A percentile compares a stretch with the other conserved stretches of the same genome.
phyloP scores from a whole-genome alignment of 257 asterid genomes.

The Lycium ferocissimum region DNA sequence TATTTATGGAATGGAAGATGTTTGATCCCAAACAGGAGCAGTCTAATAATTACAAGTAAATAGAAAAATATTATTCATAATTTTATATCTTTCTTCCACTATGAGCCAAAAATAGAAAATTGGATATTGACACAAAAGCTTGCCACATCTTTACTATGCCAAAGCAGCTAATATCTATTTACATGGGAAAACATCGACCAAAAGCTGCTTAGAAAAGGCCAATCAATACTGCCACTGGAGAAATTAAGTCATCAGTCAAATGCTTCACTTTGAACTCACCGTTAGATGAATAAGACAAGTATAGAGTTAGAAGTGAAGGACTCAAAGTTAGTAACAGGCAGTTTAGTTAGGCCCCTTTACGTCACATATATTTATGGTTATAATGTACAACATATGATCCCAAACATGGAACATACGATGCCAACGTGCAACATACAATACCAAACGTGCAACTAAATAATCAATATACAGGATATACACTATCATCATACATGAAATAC shows the following conservation, averaged over 20 bases:
- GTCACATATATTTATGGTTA: neutral
- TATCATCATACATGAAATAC: neutral
- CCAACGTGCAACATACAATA: neutral
- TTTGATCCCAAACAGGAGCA: conserved; percentile 1
- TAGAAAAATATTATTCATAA: neutral
- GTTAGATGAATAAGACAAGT: neutral
- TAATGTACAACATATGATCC: neutral
- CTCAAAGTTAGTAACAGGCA: neutral
- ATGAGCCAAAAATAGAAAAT: conserved; percentile 2
- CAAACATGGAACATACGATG: neutral
- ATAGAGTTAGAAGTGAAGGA: neutral
- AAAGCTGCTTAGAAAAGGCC: conserved; percentile 1
- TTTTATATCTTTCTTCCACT: neutral
- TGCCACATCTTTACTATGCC: neutral
- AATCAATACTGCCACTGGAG: neutral
- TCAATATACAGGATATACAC: neutral
- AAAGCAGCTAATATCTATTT: neutral
- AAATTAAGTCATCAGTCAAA: neutral
- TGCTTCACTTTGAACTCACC: neutral
- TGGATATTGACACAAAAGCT: conserved; percentile 25
- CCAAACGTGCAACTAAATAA: neutral
- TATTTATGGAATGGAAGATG: neutral
- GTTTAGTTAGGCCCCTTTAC: neutral
- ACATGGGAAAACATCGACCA: neutral
- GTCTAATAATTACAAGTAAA: neutral